phyloP scores from a whole-genome alignment of 1,284 basidiomycete genomes.

The Cryptococcus floricola region DNA sequence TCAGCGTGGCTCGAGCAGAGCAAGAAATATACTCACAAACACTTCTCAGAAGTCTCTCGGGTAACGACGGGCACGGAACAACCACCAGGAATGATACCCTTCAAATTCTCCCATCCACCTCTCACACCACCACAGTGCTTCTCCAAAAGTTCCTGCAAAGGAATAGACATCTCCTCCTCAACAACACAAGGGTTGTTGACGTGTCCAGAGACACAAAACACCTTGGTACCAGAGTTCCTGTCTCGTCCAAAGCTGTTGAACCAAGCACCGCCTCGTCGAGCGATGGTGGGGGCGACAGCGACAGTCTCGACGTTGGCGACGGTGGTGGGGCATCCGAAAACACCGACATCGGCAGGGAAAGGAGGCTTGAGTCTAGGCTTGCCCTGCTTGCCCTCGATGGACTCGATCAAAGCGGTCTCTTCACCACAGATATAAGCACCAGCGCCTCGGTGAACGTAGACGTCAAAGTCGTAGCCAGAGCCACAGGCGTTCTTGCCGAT shows the following conservation, averaged over 20 bases:
- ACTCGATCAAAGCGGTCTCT: conserved; percentile 97
- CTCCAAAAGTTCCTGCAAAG: conserved; percentile 87
- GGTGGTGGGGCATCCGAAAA: conserved; percentile 95
- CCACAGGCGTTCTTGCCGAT: conserved; percentile 91
- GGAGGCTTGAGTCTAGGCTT: conserved; percentile 98
- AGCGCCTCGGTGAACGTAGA: conserved; percentile 94
- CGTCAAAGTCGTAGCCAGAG: conserved; percentile 89
- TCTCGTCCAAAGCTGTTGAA: conserved; percentile 89
- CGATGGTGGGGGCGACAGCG: conserved; percentile 94
- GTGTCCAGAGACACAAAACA: conserved; percentile 93
- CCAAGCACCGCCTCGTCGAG: conserved; percentile 85
- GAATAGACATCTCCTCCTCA: conserved; percentile 99
- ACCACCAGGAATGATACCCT: conserved; percentile 90
- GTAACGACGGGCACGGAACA: conserved; percentile 93
- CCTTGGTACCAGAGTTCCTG: conserved; percentile 91
- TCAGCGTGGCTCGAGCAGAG: conserved; percentile 1
- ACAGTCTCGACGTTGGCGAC: conserved; percentile 99
- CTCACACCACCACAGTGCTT: conserved; percentile 93
- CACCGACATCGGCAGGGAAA: conserved; percentile 95
- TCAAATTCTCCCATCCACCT: conserved; percentile 93
- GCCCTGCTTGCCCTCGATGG: conserved; percentile 93
- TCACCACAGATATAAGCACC: conserved; percentile 99
- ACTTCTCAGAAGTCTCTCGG: conserved; percentile 72
- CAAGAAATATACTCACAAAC: conserved; percentile 60
- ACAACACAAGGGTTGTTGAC: conserved; percentile 98